Evolutionary conservation across 495 filamentous ascomycete species (phyloP).

Genomic region (Letharia lupina): DNA sequence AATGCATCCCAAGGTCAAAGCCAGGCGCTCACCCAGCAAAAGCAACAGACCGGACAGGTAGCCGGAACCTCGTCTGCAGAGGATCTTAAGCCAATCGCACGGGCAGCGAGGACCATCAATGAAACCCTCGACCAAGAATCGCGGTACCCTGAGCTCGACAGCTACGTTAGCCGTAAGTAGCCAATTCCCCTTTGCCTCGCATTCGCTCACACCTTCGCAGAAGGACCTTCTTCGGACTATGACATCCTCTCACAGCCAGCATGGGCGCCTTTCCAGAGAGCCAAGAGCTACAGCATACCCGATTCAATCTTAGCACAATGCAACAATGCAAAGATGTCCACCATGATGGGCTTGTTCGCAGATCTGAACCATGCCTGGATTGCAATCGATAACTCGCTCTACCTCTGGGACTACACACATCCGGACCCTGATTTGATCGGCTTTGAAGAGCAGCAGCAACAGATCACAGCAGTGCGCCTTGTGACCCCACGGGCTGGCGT

Average conservation of each 20-base stretch:
- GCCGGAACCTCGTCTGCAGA: slow-evolving; percentile 12
- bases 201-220: slow-evolving; percentile 33
- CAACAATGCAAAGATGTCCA: slow-evolving; percentile 72
- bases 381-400: slow-evolving; percentile 87
- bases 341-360: slow-evolving; percentile 87
- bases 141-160: slow-evolving; percentile 82
- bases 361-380: slow-evolving; percentile 93
- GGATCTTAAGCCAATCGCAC: slow-evolving; percentile 47
- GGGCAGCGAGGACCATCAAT: slow-evolving; percentile 79
- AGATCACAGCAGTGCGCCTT: slow-evolving; percentile 76
- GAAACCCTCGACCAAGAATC: slow-evolving; percentile 63
- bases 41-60: slow-evolving; percentile 13
- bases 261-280: slow-evolving; percentile 84
- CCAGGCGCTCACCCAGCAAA: slow-evolving; percentile 19
- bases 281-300: slow-evolving; percentile 74
- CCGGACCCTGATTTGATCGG: slow-evolving; percentile 82
- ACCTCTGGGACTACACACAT: slow-evolving; percentile 94
- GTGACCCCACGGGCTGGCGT: slow-evolving; percentile 69
- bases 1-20: slow-evolving; percentile 18
- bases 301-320: slow-evolving; percentile 83
- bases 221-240: slow-evolving; percentile 87
- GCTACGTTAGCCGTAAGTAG: slow-evolving; percentile 75
- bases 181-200: slow-evolving; percentile 8
- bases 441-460: slow-evolving; percentile 84
- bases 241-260: slow-evolving; percentile 57